Percentiles rank a stretch among this genome's conserved stretches.
Conservation (phyloP, 768 basidiomycete species). For the Russula dissimulans region DNA sequence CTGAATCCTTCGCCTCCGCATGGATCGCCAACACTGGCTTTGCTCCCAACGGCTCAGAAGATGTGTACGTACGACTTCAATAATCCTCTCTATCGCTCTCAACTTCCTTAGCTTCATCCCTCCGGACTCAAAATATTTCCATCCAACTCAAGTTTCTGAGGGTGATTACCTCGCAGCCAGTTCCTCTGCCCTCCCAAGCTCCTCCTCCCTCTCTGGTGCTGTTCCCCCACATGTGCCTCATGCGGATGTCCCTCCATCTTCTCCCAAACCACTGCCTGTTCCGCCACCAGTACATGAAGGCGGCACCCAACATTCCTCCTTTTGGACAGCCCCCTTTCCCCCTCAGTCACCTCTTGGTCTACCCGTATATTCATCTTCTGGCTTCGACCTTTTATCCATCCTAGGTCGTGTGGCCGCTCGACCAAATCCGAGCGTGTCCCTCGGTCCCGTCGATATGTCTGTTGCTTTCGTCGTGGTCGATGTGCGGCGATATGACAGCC, state of each 20-base stretch:
- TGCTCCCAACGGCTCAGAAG: background rate
- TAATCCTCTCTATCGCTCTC: background rate
- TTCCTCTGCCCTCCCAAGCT: background rate
- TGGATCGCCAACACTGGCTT: conserved; percentile 18
- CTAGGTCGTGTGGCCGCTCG: conserved; percentile 70
- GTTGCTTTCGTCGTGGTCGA: conserved; percentile 93
- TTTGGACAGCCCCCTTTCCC: conserved; percentile 14
- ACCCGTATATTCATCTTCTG: conserved; percentile 80
- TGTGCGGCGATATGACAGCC: conserved; percentile 66
- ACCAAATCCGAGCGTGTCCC: conserved; percentile 59
- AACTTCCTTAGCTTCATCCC: background rate
- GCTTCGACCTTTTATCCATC: conserved; percentile 82
- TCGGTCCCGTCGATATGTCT: conserved; percentile 89
- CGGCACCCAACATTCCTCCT: background rate
- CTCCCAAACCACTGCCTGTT: background rate
- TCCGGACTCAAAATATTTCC: background rate
- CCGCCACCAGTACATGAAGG: background rate
- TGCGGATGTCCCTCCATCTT: background rate
- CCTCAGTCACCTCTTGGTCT: conserved; percentile 27
- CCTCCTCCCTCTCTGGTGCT: conserved; percentile 11
- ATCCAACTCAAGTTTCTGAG: background rate
- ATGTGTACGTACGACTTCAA: conserved; percentile 11
- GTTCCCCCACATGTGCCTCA: background rate
- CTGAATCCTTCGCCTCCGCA: conserved; percentile 14
- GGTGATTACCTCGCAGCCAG: background rate